A percentile compares a stretch with the other conserved stretches of the same genome.
Conservation (phyloP, 2,329 filamentous ascomycete genomes). For the Fusarium nanum region DNA sequence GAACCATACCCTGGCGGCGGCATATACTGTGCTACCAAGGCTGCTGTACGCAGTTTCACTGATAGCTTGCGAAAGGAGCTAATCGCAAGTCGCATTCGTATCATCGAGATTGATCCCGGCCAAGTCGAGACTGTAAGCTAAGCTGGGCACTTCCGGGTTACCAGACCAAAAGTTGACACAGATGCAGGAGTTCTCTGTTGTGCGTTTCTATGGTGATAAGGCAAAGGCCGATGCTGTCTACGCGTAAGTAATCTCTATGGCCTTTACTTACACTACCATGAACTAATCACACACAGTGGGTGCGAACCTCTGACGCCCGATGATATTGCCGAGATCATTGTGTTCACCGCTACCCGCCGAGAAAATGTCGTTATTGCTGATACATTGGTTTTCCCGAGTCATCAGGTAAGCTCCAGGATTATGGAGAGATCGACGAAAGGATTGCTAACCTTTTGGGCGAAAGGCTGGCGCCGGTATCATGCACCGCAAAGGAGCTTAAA, state of each 20-base stretch:
- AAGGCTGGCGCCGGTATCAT: constrained; percentile 51
- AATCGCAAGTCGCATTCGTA: constrained; percentile 80
- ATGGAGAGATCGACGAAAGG: no score
- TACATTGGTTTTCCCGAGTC: constrained; percentile 86
- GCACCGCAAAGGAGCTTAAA: constrained; percentile 45
- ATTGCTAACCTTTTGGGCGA: constrained; percentile 12
- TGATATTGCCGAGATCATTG: constrained; percentile 90
- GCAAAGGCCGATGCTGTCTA: constrained; percentile 91
- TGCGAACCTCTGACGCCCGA: constrained; percentile 87
- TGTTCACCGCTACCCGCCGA: constrained; percentile 83
- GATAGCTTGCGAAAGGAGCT: constrained; percentile 86
- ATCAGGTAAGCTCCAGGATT: constrained; percentile 71
- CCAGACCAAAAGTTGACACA: constrained; percentile 10
- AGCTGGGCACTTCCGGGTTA: background rate
- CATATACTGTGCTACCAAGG: constrained; percentile 95
- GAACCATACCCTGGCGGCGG: constrained; percentile 86
- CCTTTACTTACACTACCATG: background rate
- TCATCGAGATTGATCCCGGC: constrained; percentile 91
- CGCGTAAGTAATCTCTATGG: constrained; percentile 64
- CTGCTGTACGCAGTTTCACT: constrained; percentile 86
- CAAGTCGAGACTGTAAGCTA: constrained; percentile 84
- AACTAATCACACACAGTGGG: constrained; percentile 57
- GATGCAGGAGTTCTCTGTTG: constrained; percentile 81
- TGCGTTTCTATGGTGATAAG: constrained; percentile 90
- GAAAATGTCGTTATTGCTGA: constrained; percentile 95